Conservation (phyloP, 441 rosid species). For the Eutrema salsugineum region DNA sequence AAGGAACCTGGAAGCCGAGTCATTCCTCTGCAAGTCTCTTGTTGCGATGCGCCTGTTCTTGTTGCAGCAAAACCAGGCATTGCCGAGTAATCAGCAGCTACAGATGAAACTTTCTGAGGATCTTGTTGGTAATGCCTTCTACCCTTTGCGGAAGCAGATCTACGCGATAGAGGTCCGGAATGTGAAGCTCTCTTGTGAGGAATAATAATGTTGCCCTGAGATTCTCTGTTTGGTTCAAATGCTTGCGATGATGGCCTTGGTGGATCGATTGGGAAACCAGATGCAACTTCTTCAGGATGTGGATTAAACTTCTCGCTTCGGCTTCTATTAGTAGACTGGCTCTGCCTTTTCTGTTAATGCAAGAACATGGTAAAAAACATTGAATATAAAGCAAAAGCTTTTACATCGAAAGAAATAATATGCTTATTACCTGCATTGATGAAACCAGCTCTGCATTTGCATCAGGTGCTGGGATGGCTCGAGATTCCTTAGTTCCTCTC, state of each 20-base stretch:
- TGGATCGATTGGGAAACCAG: conserved; percentile 97
- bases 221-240: conserved; percentile 50
- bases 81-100: conserved; percentile 61
- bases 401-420: neutral
- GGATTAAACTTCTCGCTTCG: conserved; percentile 96
- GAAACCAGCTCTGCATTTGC: conserved; percentile 88
- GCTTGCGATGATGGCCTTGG: conserved; percentile 78
- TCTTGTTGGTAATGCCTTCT: conserved; percentile 55
- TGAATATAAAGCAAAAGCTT: neutral
- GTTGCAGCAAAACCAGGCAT: conserved; percentile 56
- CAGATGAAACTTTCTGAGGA: conserved; percentile 52
- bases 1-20: conserved; percentile 87
- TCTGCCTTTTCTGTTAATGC: conserved; percentile 68
- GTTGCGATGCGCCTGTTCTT: conserved; percentile 50
- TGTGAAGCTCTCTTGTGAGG: conserved; percentile 83
- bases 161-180: conserved; percentile 84
- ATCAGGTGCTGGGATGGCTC: conserved; percentile 96
- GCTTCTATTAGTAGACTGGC: conserved; percentile 72
- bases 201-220: conserved; percentile 43
- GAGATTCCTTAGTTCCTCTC: conserved; percentile 75
- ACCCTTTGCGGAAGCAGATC: conserved; percentile 76
- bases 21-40: conserved; percentile 59
- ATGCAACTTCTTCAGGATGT: conserved; percentile 93
- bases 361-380: neutral
- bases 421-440: conserved; percentile 74